Base-by-base conservation (phyloP, 2,329 filamentous ascomycete genomes). In the Aspergillus latus region DNA sequence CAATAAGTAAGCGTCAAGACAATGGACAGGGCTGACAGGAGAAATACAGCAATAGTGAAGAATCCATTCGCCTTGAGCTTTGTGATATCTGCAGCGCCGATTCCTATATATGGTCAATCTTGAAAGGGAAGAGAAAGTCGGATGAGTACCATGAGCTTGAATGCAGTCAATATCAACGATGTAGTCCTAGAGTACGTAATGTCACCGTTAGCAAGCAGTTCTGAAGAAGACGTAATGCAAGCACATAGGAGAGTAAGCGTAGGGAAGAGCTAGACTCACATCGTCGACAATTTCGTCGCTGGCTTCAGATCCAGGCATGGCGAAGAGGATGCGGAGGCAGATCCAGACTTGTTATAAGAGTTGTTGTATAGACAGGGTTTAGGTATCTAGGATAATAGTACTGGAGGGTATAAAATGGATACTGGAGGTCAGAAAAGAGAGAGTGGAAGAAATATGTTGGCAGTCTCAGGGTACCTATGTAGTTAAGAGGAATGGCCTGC, bases 101-200 rank as follows among this genome's bases (percentile, higher is more conserved):
- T 84, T 42, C 86, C 82, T 52, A 26, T 15, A 30, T 32, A 16
- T 32, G 6, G 52, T 54, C 30, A 54, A 49, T n/a, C 9, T 29
- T 32, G 28, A 43, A 26, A 39, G 10, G 15, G 11, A 13, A 7
- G 11, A 39, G n/a, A 5, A 39, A 40, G 28, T 29, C 30, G 39
- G 43, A 8, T 40, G 21, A 49, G 42, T 72, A 82, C 83, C 86
- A 69, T 88, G 85, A 34, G 82, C 79, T 69, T 88, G 85, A 32
- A 89, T 83, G 44, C 79, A 76, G 58, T 89, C 86, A 57, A 89
- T 84, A 64, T 88, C 85, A 54, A 88, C 76, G 60, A 88, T 88
- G 70, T 81, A 81, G 64, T 71, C 71, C 62, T 85, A 75, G 75
- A n/a, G 37, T 47, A 13, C 16, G 10, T 11, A 47, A 37, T 2